phyloP scores from a whole-genome alignment of 2,329 filamentous ascomycete genomes.

The Colletotrichum liaoningense region DNA sequence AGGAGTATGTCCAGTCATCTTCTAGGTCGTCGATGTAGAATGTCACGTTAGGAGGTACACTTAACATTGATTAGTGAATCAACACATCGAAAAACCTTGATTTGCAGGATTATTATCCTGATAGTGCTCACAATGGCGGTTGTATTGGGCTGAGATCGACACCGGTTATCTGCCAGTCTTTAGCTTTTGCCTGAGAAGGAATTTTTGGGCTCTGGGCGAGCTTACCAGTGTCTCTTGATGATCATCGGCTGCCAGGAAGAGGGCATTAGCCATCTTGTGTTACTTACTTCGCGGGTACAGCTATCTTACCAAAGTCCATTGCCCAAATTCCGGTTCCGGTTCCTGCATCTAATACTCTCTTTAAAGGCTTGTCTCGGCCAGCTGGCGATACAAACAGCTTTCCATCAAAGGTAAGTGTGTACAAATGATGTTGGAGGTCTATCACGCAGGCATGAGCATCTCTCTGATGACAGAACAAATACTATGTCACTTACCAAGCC shows the following conservation, averaged over 20 bases:
- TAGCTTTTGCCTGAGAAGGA: too few relatives aligned
- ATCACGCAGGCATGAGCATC: neutral
- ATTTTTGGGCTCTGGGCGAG: neutral
- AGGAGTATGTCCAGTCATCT: conserved; percentile 51
- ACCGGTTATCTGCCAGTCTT: conserved; percentile 45
- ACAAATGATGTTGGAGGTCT: conserved; percentile 45
- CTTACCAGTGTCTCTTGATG: conserved; percentile 45
- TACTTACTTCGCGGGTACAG: too few relatives aligned
- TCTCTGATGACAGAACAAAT: fast-evolving
- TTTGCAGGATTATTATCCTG: neutral
- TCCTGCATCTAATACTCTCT: conserved; percentile 57
- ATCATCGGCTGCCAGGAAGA: conserved; percentile 39
- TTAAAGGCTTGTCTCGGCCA: conserved; percentile 21
- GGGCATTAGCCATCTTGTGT: neutral
- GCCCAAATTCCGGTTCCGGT: conserved; percentile 60
- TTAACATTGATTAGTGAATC: conserved; percentile 32
- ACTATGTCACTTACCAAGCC: conserved; percentile 32
- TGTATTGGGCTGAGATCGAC: conserved; percentile 58
- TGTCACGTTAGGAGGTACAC: conserved; percentile 60
- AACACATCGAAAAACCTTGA: too few relatives aligned
- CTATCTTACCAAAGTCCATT: conserved; percentile 53
- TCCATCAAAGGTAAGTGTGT: conserved; percentile 41
- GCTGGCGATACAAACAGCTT: conserved; percentile 39
- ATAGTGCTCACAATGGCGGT: conserved; percentile 45
- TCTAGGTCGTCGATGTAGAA: conserved; percentile 60